Evolutionary conservation across 805 yeast species (phyloP), one percentile per base, ranked within the genome.

Genomic region (Yarrowia keelungensis): DNA sequence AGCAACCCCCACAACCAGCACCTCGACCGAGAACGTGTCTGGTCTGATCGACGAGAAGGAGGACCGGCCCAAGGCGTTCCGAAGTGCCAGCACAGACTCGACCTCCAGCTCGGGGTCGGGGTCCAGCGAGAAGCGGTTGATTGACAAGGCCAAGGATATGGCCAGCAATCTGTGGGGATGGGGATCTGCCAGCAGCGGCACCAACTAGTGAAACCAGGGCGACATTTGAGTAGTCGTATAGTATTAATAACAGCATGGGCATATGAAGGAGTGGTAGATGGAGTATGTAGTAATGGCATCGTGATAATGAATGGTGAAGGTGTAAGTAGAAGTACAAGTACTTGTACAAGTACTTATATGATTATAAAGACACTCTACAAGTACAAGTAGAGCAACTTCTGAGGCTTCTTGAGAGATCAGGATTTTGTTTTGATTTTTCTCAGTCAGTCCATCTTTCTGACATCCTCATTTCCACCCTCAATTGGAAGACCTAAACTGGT

Each of bases 91-190:
- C 19, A 35, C 65, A 16, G 65, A 59, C 51, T 62, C 67, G 47
- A 47, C 45, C 2, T 62, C 56, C 22, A 62, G 56, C 67, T 22
- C 45, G 22, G 56, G 56, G 62, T 56, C 62, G 26, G 53, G 53
- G 59, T 56, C 62, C 8, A 12, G 26, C 14, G 56, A 62, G 36
- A 47, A 49, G 15, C 54, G 56, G 47, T 26, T 62, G 38, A 19
- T 62, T 16, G 67, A 62, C 67, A 62, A 62, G 56, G 67, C 67
- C 39, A 47, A 49, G 39, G 47, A 49, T 41, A 62, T 62, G 56
- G 67, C 67, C 38, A 47, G 47, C 22, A 62, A 49, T 22, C 26
- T 62, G 16, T 47, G 35, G 67, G 67, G 67, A 8, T 62, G 67
- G 67, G 56, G 56, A 47, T 22, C 36, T 16, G 50, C 45, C 41